These are phyloP conservation scores for Epichloe gansuensis DNA, from an alignment of 2,329 filamentous ascomycete genomes.

Conservation along the genomic window DNA sequence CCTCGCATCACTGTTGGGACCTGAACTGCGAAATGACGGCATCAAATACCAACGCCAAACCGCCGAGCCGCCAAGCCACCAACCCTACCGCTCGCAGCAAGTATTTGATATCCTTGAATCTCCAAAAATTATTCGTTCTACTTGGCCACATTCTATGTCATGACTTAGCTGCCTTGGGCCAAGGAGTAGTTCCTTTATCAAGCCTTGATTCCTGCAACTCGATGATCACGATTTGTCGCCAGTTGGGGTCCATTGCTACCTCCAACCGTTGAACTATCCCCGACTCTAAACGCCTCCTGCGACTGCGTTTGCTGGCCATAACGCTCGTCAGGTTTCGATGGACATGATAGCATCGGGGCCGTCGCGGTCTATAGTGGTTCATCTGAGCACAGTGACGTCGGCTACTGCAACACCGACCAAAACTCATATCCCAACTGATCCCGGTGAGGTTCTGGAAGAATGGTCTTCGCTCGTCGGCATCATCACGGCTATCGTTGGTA, in stretches of 20 bases:
- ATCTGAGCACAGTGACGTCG: background rate
- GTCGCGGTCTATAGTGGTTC: background rate
- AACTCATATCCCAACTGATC: conserved; percentile 16
- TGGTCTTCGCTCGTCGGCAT: conserved; percentile 97
- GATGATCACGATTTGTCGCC: conserved; percentile 1
- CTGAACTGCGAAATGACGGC: background rate
- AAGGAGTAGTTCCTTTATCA: background rate
- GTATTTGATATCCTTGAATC: background rate
- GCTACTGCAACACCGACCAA: conserved; percentile 2
- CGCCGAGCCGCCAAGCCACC: background rate
- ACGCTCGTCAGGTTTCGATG: conserved; percentile 4
- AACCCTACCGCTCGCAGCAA: background rate
- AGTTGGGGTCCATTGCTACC: background rate
- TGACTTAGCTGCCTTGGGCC: background rate
- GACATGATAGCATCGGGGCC: background rate
- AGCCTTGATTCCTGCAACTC: background rate
- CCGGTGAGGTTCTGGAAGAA: conserved; percentile 42
- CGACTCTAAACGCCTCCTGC: background rate
- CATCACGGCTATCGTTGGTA: conserved; percentile 80
- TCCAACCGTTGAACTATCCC: background rate
- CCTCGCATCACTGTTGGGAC: background rate
- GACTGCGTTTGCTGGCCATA: conserved; percentile 3
- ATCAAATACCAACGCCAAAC: background rate
- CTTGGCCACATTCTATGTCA: background rate
- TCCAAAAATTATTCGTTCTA: background rate